Evolutionary conservation across 1,284 basidiomycete species (phyloP).

Genomic region (Vanrija sp.): DNA sequence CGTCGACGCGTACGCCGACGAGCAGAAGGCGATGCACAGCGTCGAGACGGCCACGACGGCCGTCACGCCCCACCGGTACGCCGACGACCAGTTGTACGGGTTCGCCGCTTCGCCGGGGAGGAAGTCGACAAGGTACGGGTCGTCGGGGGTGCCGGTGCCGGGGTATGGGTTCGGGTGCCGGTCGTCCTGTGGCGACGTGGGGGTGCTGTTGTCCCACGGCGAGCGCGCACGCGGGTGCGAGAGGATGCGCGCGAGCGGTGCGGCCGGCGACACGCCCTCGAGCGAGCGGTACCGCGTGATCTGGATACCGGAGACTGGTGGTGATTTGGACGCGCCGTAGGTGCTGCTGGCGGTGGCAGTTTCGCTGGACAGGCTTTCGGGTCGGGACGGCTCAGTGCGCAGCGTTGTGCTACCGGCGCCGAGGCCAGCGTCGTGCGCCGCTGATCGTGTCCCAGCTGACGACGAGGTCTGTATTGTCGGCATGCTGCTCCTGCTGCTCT

Average conservation of each 20-base stretch:
- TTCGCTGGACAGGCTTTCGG: background rate
- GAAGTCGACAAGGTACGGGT: slow-evolving; percentile 49
- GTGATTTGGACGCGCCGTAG: background rate
- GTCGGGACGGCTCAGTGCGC: background rate
- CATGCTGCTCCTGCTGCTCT: no score
- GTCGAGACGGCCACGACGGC: slow-evolving; percentile 51
- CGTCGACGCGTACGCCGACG: slow-evolving; percentile 58
- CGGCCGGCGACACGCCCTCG: slow-evolving; percentile 47
- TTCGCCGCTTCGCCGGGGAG: slow-evolving; percentile 57
- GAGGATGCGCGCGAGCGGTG: slow-evolving; percentile 12
- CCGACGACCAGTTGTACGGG: slow-evolving; percentile 61
- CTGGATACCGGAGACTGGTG: background rate
- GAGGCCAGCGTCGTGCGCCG: no score
- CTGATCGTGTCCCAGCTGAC: no score
- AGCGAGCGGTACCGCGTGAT: slow-evolving; percentile 7
- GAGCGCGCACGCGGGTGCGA: background rate
- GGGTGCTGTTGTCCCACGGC: background rate
- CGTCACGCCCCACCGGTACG: slow-evolving; percentile 49
- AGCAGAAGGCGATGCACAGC: slow-evolving; percentile 62
- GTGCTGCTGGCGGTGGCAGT: no score
- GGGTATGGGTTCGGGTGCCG: slow-evolving; percentile 16
- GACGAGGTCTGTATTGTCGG: no score
- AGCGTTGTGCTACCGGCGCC: no score
- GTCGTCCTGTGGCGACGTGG: background rate
- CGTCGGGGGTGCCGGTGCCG: slow-evolving; percentile 24